Base-by-base conservation (phyloP, 805 yeast genomes). In the Pichia scutulata region DNA sequence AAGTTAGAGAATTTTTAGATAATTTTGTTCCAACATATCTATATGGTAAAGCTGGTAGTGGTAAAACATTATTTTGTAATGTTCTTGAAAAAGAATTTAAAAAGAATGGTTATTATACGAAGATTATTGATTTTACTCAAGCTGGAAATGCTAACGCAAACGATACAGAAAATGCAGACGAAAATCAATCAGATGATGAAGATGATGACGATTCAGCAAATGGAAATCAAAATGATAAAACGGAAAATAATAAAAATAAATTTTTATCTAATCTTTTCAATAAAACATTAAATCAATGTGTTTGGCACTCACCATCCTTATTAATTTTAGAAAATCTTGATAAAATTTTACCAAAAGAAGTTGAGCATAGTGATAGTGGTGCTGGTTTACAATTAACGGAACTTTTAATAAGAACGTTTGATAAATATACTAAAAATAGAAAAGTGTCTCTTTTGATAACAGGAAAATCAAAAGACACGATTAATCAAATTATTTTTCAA, bases 251-350 rank as follows among this genome's bases (percentile, higher is more conserved):
- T 23, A 44, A 46, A 23, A 45, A 45, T 13, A 50, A 52, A 39
- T 39, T 44, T 16, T 45, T 62, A 73, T 54, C 61, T 61, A 56
- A 68, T 67, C 51, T 73, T 76, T 74, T 63, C 75, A 60, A 75
- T 67, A 56, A 75, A 67, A 51, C 80, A 79, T 49, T 77, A 78
- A 50, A 55, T n/a, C 64, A 68, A 28, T 47, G 64, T 6, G 51
- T 57, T 19, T 89, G 96, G 95, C 77, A 81, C 60, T 74, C 85
- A 16, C 97, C 97, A 0, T 72, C 90, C 1, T 67, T 89, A 2
- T 61, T 92, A 2, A 68, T 90, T 0, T 63, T 92, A 21, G 98
- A 92, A 57, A 89, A 89, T 55, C 63, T 89, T 16, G 96, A 90
- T 56, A 75, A 78, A 52, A 59, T 90, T 14, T 73, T 89, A 40